Base-by-base conservation (phyloP, 2,329 filamentous ascomycete genomes). In the Aureobasidium sp. region DNA sequence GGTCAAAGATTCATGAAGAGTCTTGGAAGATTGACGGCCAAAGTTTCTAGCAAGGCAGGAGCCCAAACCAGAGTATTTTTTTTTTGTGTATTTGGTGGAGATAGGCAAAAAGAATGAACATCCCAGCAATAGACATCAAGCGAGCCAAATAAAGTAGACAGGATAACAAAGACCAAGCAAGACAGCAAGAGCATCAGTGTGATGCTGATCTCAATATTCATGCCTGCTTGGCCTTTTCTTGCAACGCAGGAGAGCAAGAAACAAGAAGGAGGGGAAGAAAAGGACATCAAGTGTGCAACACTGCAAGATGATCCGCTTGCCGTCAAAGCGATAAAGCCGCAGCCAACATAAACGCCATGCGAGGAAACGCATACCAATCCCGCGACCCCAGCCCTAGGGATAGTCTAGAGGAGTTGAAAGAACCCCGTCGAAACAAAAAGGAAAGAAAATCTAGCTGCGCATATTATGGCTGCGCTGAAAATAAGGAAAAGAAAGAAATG, bases 381-480 rank as follows among this genome's bases (percentile, higher is more conserved):
- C 44, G 29, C 33, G 29, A 60, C 45, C 45, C 44, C 45, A 37
- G 17, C 17, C 24, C 44, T 35, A 29, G 33, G 24, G 45, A 60
- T 40, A 50, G 35, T 50, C 57, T 49, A 60, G 24, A 60, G 57
- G 17, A 50, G 44, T 49, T 42, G 39, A n/a, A 42, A 50, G 45
- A 60, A 31, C 9, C 45, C 40, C n/a, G 12, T 48, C 19, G 33
- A 50, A 33, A 53, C 47, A 39, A 49, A 61, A 52, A 52, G 39
- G n/a, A 52, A 60, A 49, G 39, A 27, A 39, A 61, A 37, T 60
- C 57, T 60, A 60, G 37, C 29, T 19, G 45, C 57, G 57, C 57
- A 60, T 40, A 40, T 60, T 49, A 33, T 31, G 33, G 19, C 33
- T 49, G 57, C 45, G 57, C 57, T 47, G 39, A 33, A 14, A 42